Conservation (phyloP, 495 filamentous ascomycete species). For the Aspergillus incahuasiensis region DNA sequence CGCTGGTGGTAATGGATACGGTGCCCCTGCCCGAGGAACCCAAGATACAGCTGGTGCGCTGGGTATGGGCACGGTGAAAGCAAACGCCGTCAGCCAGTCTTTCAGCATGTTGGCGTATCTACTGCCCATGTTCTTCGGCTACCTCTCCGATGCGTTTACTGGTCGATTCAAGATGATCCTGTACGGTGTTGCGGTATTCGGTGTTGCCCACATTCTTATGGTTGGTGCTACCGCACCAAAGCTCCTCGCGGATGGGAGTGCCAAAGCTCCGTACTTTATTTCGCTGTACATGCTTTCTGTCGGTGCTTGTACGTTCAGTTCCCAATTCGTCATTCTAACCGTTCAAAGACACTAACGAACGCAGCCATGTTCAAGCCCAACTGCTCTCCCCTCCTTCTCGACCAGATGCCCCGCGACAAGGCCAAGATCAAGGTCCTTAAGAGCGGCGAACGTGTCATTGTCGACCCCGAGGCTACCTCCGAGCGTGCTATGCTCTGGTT, state of each 20-base stretch:
- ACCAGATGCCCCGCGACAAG: conserved; percentile 29
- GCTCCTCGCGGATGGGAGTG: conserved; percentile 28
- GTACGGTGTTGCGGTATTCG: conserved; percentile 59
- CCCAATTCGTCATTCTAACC: neutral
- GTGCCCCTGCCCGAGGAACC: conserved; percentile 51
- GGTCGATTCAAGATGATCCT: conserved; percentile 53
- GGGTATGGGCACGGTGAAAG: conserved; percentile 53
- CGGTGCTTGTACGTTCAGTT: conserved; percentile 25
- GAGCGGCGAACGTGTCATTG: conserved; percentile 38
- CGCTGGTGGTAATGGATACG: conserved; percentile 56
- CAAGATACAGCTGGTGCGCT: conserved; percentile 55
- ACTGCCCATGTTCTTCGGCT: conserved; percentile 49
- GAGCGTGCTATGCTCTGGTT: conserved; percentile 35
- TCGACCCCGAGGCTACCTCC: conserved; percentile 32
- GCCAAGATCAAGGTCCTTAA: conserved; percentile 30
- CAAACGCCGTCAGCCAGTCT: conserved; percentile 55
- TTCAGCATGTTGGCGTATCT: conserved; percentile 59
- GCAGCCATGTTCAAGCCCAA: conserved; percentile 34
- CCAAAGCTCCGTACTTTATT: conserved; percentile 48
- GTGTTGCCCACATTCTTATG: conserved; percentile 61
- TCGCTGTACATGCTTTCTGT: conserved; percentile 40
- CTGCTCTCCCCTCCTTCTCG: conserved; percentile 32
- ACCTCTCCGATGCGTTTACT: conserved; percentile 44
- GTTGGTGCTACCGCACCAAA: conserved; percentile 55
- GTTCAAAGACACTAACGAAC: neutral